A percentile compares a stretch with the other conserved stretches of the same genome.
Conservation (phyloP, 2,329 filamentous ascomycete species). For the Phaeosphaeriaceae sp. region DNA sequence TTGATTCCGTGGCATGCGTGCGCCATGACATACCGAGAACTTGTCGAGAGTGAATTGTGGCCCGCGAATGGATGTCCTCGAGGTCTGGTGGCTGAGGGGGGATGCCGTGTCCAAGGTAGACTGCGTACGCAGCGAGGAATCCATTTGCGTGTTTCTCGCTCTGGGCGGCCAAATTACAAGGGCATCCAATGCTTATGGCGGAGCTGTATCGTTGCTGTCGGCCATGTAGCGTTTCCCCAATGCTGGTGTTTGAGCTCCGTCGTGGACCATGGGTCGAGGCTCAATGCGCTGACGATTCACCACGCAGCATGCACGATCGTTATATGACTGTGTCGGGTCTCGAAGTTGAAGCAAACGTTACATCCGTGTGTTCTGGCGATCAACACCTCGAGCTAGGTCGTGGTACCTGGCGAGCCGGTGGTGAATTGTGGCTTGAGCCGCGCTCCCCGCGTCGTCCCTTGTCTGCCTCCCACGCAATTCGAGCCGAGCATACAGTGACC, state of each 20-base stretch:
- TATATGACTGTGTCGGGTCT: background rate
- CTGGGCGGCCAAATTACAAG: background rate
- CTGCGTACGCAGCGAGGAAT: conserved; percentile 11
- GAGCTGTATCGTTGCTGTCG: conserved; percentile 16
- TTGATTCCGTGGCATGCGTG: background rate
- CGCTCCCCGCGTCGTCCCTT: conserved; percentile 28
- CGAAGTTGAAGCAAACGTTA: background rate
- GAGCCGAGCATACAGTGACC: conserved; percentile 19
- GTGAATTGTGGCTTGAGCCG: conserved; percentile 35
- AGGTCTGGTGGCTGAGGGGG: conserved; percentile 49
- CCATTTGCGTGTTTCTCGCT: background rate
- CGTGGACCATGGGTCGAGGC: conserved; percentile 17
- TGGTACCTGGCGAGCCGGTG: background rate
- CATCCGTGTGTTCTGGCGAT: background rate
- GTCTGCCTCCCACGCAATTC: conserved; percentile 15
- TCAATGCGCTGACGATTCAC: background rate
- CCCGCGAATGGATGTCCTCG: conserved; percentile 51
- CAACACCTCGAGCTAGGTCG: background rate
- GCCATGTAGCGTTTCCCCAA: conserved; percentile 21
- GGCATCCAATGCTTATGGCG: conserved; percentile 10
- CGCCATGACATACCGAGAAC: conserved; percentile 52
- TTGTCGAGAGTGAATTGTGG: conserved; percentile 87
- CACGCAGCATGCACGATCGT: background rate
- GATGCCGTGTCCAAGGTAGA: conserved; percentile 53
- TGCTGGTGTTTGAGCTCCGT: conserved; percentile 20